Evolutionary conservation across 495 filamentous ascomycete species (phyloP).

Genomic region (Penicillium argentinense): DNA sequence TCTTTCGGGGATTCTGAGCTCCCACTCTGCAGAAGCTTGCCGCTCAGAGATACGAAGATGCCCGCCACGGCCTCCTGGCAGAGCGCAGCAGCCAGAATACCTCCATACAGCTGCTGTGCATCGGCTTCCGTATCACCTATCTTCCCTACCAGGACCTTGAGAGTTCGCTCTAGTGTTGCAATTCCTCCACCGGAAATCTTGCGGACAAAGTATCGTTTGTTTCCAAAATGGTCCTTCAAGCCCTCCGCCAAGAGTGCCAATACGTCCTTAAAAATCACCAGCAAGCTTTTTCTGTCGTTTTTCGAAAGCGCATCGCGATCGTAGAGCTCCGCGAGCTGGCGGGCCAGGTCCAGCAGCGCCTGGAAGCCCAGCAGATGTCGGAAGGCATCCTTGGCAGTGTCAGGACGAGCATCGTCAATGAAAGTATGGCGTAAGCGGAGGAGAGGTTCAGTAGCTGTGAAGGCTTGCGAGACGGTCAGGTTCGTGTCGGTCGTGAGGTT

Average conservation of each 20-base stretch:
- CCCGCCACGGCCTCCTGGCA: constrained; percentile 68
- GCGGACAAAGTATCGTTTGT: constrained; percentile 79
- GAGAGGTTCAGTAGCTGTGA: constrained; percentile 39
- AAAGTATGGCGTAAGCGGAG: constrained; percentile 56
- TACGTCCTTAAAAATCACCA: constrained; percentile 68
- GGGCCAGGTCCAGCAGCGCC: constrained; percentile 63
- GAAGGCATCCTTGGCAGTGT: constrained; percentile 72
- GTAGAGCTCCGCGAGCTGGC: constrained; percentile 70
- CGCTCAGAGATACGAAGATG: constrained; percentile 34
- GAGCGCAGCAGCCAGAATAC: constrained; percentile 77
- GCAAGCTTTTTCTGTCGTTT: constrained; percentile 59
- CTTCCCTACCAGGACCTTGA: constrained; percentile 60
- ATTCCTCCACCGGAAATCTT: constrained; percentile 73
- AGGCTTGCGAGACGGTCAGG: constrained; percentile 28
- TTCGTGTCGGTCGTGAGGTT: constrained; percentile 22
- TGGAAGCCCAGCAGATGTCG: constrained; percentile 81
- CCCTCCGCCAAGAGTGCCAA: constrained; percentile 73
- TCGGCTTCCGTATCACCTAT: constrained; percentile 51
- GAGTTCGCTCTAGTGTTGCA: constrained; percentile 68
- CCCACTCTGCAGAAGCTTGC: constrained; percentile 23
- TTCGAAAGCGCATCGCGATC: constrained; percentile 51
- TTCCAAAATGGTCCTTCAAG: constrained; percentile 79
- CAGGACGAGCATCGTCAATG: constrained; percentile 47
- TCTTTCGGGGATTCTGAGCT: constrained; percentile 14
- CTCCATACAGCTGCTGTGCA: constrained; percentile 76